Evolutionary conservation across 2,329 filamentous ascomycete genomes (phyloP), one percentile per base, ranked within the genome.

Genomic region (Penicillium sp.): DNA sequence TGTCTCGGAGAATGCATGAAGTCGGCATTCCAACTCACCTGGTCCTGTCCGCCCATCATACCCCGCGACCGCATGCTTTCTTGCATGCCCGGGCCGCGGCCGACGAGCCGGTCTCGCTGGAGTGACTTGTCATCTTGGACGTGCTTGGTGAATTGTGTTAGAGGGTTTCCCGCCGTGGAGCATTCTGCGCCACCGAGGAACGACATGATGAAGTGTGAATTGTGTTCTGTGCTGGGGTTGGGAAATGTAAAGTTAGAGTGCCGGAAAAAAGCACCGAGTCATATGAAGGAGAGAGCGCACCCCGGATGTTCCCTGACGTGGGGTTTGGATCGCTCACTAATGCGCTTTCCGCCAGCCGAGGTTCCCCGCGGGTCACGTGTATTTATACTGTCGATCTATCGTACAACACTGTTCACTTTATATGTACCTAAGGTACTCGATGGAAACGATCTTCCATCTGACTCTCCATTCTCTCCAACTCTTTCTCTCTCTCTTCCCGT

Each of bases 81-180:
- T 65, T 89, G 81, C 65, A 87, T 78, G 7, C 82, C 86, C 39
- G 89, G 87, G 0, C 85, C 86, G 60, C 87, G 80, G 56, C 89
- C 90, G 54, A 89, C 86, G 55, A 97, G 79, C 53, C 94, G 85
- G 73, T 99, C 94, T 66, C 92, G 83, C 76, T 97, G 94, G 51
- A 97, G 79, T 51, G 89, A 94, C 76, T 92, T 95, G 78, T 99
- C 94, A 81, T 95, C 90, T 69, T 95, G 89, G 51, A 94, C 90
- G 74, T 96, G 92, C 75, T 99, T 99, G 59, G 92, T 90, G 73
- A 99, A 95, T 79, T 97, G 94, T 70, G 90, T 92, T 66, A 99
- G 85, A 51, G 95, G 94, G 74, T 99, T 99, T 68, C 88, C 90
- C 60, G 89, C 91, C 56, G 94, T 95, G 50, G 92, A 97, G 81